Conservation (phyloP, 495 filamentous ascomycete genomes). For the Penicillium diatomitis region DNA sequence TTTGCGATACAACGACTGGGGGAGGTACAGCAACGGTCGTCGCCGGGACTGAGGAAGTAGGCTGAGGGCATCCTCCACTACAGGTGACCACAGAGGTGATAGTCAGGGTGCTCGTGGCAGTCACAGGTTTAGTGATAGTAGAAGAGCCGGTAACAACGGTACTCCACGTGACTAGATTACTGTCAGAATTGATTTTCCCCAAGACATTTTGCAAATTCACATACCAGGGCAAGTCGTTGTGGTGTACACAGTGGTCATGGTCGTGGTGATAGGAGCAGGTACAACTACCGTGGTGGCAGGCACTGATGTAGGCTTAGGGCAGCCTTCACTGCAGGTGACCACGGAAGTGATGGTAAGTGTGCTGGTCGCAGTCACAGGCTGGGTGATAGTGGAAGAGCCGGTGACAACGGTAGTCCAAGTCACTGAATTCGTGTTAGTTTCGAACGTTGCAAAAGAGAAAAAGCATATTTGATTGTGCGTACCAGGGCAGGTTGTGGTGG, state of each 20-base stretch:
- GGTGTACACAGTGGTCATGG: slow-evolving; percentile 11
- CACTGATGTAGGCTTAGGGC: too few relatives aligned
- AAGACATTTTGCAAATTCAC: background rate
- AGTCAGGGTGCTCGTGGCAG: slow-evolving; percentile 17
- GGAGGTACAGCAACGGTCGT: background rate
- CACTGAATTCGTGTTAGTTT: too few relatives aligned
- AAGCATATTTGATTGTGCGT: too few relatives aligned
- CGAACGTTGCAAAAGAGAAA: too few relatives aligned
- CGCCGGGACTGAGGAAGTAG: background rate
- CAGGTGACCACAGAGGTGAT: slow-evolving; percentile 17
- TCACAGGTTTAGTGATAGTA: slow-evolving; percentile 19
- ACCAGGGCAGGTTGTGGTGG: slow-evolving; percentile 2
- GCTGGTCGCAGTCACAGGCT: too few relatives aligned
- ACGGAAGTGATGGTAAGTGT: too few relatives aligned
- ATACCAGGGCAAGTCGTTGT: slow-evolving; percentile 21
- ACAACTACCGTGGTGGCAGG: background rate
- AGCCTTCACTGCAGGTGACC: too few relatives aligned
- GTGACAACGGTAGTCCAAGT: too few relatives aligned
- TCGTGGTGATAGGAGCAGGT: slow-evolving; percentile 5
- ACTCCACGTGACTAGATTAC: slow-evolving; percentile 12
- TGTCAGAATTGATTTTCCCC: slow-evolving; percentile 1
- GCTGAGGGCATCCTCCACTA: slow-evolving; percentile 9
- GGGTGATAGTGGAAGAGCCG: too few relatives aligned
- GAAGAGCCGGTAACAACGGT: slow-evolving; percentile 17
- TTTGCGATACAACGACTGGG: background rate